Conservation (phyloP, 2,329 filamentous ascomycete species). For the Fusarium veterinarium region DNA sequence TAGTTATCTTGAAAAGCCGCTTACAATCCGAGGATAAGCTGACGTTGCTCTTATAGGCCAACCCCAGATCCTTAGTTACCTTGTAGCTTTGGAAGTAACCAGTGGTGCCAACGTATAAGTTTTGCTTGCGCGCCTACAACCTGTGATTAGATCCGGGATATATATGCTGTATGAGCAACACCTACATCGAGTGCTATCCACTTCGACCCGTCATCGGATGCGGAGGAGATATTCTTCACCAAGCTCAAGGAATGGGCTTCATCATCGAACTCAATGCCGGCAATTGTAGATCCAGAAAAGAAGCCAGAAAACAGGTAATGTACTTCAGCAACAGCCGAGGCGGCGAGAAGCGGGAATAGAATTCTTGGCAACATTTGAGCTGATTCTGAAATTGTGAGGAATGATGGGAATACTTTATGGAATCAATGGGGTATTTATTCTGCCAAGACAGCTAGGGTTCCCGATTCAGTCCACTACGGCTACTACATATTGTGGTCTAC, state of each 20-base stretch:
- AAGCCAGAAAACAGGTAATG: not conserved
- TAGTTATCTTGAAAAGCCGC: not conserved
- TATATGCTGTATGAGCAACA: accelerated
- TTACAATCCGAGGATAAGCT: not conserved
- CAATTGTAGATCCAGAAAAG: accelerated
- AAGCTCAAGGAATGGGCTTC: accelerated
- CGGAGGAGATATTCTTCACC: not conserved
- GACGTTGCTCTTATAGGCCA: not conserved
- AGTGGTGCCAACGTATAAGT: not conserved
- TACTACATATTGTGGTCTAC: accelerated
- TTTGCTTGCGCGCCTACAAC: not conserved
- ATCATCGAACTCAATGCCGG: not conserved
- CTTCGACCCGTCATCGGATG: not conserved
- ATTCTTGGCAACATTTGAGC: not conserved
- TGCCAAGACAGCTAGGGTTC: not conserved
- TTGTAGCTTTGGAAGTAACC: not conserved
- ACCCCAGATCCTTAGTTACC: accelerated
- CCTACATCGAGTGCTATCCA: not conserved
- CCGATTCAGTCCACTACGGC: not conserved
- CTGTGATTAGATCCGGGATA: not conserved
- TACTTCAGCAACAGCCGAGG: not conserved
- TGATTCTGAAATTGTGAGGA: not conserved
- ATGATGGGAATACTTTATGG: not conserved
- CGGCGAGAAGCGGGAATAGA: not conserved
- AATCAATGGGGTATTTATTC: not conserved